A percentile compares a stretch with the other conserved stretches of the same genome.
Evolutionary conservation across 2,329 filamentous ascomycete genomes (phyloP).

Genomic region (Fusarium camptoceras): DNA sequence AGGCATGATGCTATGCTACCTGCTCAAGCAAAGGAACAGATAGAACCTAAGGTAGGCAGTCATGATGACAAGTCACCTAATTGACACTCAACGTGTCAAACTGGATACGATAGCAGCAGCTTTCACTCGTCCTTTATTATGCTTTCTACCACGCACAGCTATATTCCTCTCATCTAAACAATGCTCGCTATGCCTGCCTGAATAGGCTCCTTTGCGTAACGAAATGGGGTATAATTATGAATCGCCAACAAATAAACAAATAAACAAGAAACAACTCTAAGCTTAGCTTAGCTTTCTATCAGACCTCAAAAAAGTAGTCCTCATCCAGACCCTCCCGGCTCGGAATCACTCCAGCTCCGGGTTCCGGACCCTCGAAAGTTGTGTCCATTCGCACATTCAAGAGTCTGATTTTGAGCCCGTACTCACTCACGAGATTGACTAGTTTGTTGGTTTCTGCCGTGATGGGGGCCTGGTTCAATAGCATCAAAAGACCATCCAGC

Average conservation of each 20-base stretch:
- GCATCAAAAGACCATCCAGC: slow-evolving; percentile 94
- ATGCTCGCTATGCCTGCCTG: slow-evolving; percentile 37
- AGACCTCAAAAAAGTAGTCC: slow-evolving; percentile 91
- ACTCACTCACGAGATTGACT: slow-evolving; percentile 86
- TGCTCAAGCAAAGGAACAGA: background rate
- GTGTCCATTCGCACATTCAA: slow-evolving; percentile 91
- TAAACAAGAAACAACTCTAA: slow-evolving; percentile 25
- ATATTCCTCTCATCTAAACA: slow-evolving; percentile 28
- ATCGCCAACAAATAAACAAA: slow-evolving; percentile 34
- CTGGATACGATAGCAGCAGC: background rate
- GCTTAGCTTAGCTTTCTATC: background rate
- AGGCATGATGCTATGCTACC: background rate
- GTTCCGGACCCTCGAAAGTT: slow-evolving; percentile 72
- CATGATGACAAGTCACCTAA: background rate
- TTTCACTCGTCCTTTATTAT: background rate
- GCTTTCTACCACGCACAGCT: slow-evolving; percentile 7
- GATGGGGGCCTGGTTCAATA: slow-evolving; percentile 94
- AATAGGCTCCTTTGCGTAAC: slow-evolving; percentile 20
- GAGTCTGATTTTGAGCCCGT: slow-evolving; percentile 90
- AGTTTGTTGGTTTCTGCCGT: slow-evolving; percentile 96
- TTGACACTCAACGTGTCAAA: background rate
- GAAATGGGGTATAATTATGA: slow-evolving; percentile 41
- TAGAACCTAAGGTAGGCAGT: background rate
- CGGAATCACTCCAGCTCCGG: slow-evolving; percentile 81
- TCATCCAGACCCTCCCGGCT: slow-evolving; percentile 88